Base-by-base conservation (phyloP, 2,329 filamentous ascomycete species). In the Colletotrichum sojae region DNA sequence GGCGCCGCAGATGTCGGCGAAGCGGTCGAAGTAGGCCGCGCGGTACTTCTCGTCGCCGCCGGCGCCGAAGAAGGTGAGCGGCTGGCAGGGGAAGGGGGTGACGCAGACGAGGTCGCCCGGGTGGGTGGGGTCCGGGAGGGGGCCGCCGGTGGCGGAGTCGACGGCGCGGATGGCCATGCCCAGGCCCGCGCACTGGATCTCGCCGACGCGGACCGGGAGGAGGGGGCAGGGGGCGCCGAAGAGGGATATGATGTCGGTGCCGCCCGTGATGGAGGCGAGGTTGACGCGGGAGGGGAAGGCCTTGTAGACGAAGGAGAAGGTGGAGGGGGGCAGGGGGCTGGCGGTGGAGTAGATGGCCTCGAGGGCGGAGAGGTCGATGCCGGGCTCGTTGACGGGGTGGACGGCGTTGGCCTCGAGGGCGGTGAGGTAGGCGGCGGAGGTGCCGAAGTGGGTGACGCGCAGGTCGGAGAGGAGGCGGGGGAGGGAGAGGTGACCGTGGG, bases 191-290 rank as follows among this genome's bases (percentile, higher is more conserved):
- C 91, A 93, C 79, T 95, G 93, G 55, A 95, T 93, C 77, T 94
- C 91, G 25, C 93, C 93, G 1, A 84, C 84, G 71, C 89, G 84
- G 20, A 95, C 92, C 1, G 93, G 92, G 1, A 93, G 84, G 4
- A 95, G 84, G 0, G 92, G 92, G 63, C 92, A 95, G 0, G 94
- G 93, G 0, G 94, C 91, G 51, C 95, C 95, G 76, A 98, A 99
- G 40, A 98, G 89, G 1, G 95, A 97, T 72, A 98, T 94, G 75
- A 98, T 98, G 78, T 99, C 96, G 3, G 95, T 98, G 57, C 95
- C 96, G 45, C 96, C 96, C 0, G 95, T 98, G 76, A 99, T 98
- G 65, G 93, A 97, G 56, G 91, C 94, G 8, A 98, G 89, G 79
- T 98, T 95, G 73, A 98, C 85, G n/a, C 88, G 84, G 0, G 87